phyloP scores from a whole-genome alignment of 768 basidiomycete genomes.

The Kwoniella shandongensis region DNA sequence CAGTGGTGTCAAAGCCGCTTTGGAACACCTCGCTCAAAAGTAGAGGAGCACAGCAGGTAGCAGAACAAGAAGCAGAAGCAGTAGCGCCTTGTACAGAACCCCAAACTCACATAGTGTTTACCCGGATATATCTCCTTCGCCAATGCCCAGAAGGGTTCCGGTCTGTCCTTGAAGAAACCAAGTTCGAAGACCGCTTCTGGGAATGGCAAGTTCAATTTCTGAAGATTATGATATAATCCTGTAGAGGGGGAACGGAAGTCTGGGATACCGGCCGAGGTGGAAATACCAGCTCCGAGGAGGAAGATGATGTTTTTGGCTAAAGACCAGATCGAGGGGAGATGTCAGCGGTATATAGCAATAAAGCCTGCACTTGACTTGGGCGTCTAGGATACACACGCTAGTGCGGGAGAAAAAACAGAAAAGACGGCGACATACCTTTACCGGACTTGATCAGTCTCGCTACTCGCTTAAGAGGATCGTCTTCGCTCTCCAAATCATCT shows the following conservation, averaged over 20 bases:
- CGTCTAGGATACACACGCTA: too few species aligned
- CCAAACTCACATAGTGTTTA: slow-evolving; percentile 55
- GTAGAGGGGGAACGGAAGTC: slow-evolving; percentile 86
- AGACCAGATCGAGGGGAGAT: too few species aligned
- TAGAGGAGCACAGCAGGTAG: too few species aligned
- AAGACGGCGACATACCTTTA: slow-evolving; percentile 29
- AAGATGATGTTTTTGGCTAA: slow-evolving; percentile 47
- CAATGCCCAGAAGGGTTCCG: slow-evolving; percentile 74
- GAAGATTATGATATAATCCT: slow-evolving; percentile 59
- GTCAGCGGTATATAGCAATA: too few species aligned
- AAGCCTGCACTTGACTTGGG: too few species aligned
- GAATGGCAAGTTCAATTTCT: slow-evolving; percentile 61
- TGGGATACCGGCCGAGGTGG: slow-evolving; percentile 57
- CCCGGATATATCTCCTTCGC: slow-evolving; percentile 93
- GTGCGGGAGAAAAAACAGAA: too few species aligned
- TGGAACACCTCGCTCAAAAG: too few species aligned
- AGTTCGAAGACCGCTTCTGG: slow-evolving; percentile 97
- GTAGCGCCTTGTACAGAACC: too few species aligned
- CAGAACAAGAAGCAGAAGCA: background rate
- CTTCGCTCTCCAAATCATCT: background rate
- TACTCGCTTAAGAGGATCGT: slow-evolving; percentile 5
- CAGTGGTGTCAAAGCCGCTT: background rate
- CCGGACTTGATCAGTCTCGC: slow-evolving; percentile 32
- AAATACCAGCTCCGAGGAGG: slow-evolving; percentile 44
- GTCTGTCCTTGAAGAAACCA: slow-evolving; percentile 74